phyloP scores from a whole-genome alignment of 371 early-diverging fungal genomes.

The Mortierella sp. region DNA sequence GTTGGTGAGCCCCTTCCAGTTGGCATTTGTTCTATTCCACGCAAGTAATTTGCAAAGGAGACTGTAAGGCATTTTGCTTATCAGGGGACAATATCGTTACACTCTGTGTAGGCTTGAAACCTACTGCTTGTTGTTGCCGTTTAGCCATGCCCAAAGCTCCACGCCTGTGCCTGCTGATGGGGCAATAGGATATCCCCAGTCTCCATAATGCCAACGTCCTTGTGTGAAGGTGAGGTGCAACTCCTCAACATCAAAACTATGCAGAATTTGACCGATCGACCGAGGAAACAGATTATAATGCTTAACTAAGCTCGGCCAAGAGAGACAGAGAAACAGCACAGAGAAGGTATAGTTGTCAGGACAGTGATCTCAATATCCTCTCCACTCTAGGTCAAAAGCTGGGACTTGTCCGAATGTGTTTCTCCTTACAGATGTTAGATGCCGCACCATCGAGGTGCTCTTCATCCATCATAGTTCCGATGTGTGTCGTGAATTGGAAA shows the following conservation, averaged over 20 bases:
- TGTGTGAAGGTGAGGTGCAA: constrained; percentile 91
- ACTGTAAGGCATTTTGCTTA: no score
- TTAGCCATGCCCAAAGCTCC: constrained; percentile 85
- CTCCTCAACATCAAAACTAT: constrained; percentile 77
- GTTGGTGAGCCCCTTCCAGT: constrained; percentile 92
- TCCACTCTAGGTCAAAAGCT: no score
- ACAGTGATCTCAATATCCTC: no score
- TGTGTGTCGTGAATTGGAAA: constrained; percentile 76
- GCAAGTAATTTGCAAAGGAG: no score
- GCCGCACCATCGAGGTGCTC: constrained; percentile 38
- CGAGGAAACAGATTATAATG: constrained; percentile 87
- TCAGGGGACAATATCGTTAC: no score
- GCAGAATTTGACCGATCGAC: constrained; percentile 86
- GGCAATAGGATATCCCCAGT: constrained; percentile 79
- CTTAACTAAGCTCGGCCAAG: constrained; percentile 52
- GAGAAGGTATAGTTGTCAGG: no score
- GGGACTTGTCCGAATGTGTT: no score
- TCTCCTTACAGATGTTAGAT: constrained; percentile 37
- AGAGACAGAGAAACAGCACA: no score
- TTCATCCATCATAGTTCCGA: constrained; percentile 55
- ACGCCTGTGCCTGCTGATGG: constrained; percentile 79
- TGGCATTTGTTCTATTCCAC: constrained; percentile 63
- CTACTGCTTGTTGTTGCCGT: constrained; percentile 61
- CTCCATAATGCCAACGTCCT: constrained; percentile 86
- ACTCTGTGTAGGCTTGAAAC: no score